Evolutionary conservation across 345 rosid species (phyloP).

Genomic region (Triadica sebifera): DNA sequence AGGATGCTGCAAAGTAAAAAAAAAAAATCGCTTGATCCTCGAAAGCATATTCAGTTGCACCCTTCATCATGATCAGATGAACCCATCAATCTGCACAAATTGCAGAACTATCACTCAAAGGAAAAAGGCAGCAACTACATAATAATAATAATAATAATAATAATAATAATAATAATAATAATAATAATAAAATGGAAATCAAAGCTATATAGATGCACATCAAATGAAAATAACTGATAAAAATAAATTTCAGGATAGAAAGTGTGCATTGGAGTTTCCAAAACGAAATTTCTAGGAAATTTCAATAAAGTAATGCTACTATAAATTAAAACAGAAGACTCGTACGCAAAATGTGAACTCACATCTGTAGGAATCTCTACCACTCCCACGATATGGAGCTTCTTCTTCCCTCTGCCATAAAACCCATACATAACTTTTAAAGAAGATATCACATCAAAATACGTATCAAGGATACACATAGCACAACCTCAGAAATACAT

Average conservation of each 20-base stretch:
- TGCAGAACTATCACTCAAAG: background rate
- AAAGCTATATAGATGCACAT: too few relatives aligned
- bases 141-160: too few relatives aligned
- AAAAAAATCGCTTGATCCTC: too few relatives aligned
- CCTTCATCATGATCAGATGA: background rate
- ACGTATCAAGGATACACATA: background rate
- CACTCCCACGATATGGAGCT: slow-evolving; percentile 8
- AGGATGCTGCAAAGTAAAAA: too few relatives aligned
- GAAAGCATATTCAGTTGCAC: background rate
- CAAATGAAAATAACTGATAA: too few relatives aligned
- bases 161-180: too few relatives aligned
- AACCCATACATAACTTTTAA: background rate
- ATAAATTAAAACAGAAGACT: background rate
- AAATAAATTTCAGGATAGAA: too few relatives aligned
- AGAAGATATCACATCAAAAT: background rate
- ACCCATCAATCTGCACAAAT: slow-evolving; percentile 6
- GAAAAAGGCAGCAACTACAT: too few relatives aligned
- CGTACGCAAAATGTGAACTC: background rate
- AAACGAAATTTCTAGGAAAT: too few relatives aligned
- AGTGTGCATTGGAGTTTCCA: too few relatives aligned
- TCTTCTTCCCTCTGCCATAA: slow-evolving; percentile 13
- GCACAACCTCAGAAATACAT: background rate
- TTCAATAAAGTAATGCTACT: background rate
- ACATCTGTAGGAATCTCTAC: slow-evolving; percentile 13
- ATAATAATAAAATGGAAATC: background rate